Evolutionary conservation across 2,329 filamentous ascomycete genomes (phyloP).

Genomic region (Fusarium kyushuense): DNA sequence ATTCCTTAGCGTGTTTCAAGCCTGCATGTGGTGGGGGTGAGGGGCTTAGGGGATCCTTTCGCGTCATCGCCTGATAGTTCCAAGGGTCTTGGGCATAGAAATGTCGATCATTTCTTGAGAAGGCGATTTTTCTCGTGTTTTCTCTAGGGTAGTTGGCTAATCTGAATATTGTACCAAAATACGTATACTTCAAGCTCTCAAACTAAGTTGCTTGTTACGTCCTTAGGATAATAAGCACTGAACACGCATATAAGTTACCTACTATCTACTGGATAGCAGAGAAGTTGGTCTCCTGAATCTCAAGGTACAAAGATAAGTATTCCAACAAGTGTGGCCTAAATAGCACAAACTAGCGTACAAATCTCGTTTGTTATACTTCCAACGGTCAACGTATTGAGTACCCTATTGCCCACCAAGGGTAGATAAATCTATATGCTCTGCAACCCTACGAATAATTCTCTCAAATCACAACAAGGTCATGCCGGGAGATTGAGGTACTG

Average conservation of each 20-base stretch:
- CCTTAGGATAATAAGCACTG: neutral
- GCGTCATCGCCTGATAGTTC: slow-evolving; percentile 31
- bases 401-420: neutral
- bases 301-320: no score
- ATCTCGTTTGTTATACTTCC: no score
- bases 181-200: neutral
- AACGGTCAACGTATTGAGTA: no score
- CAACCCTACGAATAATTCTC: neutral
- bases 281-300: no score
- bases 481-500: neutral
- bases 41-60: slow-evolving; percentile 5
- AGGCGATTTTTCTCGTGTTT: neutral
- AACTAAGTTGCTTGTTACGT: neutral
- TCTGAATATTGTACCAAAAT: neutral
- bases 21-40: slow-evolving; percentile 18
- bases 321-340: no score
- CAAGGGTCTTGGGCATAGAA: slow-evolving; percentile 8
- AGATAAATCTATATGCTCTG: neutral
- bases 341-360: no score
- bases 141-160: slow-evolving; percentile 24
- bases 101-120: slow-evolving; percentile 26
- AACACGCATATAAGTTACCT: neutral
- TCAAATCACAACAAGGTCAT: neutral
- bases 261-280: no score
- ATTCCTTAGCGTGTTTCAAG: slow-evolving; percentile 41